phyloP scores from a whole-genome alignment of 2,329 filamentous ascomycete genomes.

The Hyphodiscus sp. region DNA sequence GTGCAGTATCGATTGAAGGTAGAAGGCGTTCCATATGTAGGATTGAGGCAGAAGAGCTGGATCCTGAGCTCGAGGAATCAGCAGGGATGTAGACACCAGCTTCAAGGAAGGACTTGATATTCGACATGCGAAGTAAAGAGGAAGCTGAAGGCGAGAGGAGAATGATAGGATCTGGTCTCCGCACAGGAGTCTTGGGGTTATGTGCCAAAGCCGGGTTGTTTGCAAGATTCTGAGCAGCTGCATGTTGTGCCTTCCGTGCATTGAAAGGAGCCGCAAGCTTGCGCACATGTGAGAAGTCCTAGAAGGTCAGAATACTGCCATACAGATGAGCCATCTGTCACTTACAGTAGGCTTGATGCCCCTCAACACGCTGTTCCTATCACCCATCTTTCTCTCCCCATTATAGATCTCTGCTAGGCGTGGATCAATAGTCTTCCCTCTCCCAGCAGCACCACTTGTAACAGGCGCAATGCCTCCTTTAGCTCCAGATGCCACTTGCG shows the following conservation, averaged over 20 bases:
- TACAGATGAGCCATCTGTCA: not conserved
- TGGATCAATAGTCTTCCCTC: constrained; percentile 68
- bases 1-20: constrained; percentile 60
- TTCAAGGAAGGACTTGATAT: constrained; percentile 91
- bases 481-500: constrained; percentile 42
- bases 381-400: constrained; percentile 84
- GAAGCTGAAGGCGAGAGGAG: constrained; percentile 94
- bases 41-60: constrained; percentile 66
- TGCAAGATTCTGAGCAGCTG: constrained; percentile 29
- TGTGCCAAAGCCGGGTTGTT: constrained; percentile 43
- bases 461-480: constrained; percentile 33
- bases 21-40: constrained; percentile 77
- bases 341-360: constrained; percentile 83
- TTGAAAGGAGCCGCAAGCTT: constrained; percentile 79
- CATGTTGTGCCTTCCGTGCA: constrained; percentile 46
- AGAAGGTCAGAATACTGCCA: not conserved
- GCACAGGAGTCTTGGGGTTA: constrained; percentile 45
- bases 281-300: constrained; percentile 93
- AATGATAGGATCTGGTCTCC: constrained; percentile 77
- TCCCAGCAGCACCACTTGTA: constrained; percentile 40
- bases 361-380: constrained; percentile 80
- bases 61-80: constrained; percentile 54
- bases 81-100: constrained; percentile 74
- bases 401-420: constrained; percentile 83
- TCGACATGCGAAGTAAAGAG: constrained; percentile 88